Conservation (phyloP, 805 yeast genomes). For the Hanseniaspora hatyaiensis region DNA sequence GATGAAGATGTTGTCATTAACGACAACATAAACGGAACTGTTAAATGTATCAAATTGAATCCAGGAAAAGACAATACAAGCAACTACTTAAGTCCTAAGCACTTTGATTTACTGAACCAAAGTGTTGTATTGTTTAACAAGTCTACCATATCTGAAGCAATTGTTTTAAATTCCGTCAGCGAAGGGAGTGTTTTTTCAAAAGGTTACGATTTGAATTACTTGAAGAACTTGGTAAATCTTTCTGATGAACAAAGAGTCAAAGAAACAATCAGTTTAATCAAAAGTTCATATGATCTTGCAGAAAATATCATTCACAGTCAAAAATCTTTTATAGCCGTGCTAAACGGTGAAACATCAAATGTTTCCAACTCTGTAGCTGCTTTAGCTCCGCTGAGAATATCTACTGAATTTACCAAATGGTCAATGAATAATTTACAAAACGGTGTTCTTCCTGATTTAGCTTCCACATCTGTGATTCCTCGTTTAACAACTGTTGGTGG, state of each 20-base stretch:
- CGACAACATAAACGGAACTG: slow-evolving; percentile 2
- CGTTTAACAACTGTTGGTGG: slow-evolving; percentile 37
- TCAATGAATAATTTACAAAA: slow-evolving; percentile 98
- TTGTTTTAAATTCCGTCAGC: slow-evolving; percentile 4
- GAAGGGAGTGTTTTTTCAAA: slow-evolving; percentile 10
- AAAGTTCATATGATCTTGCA: slow-evolving; percentile 3
- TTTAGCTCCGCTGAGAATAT: slow-evolving; percentile 84
- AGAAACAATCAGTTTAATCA: not conserved
- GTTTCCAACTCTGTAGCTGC: slow-evolving; percentile 91
- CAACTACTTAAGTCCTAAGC: not conserved
- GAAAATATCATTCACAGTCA: slow-evolving; percentile 22
- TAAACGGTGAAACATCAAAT: slow-evolving; percentile 94
- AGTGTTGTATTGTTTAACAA: not conserved
- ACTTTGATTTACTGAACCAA: not conserved
- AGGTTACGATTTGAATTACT: not conserved
- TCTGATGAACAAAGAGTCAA: slow-evolving; percentile 1
- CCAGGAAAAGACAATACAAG: not conserved
- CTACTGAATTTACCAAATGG: slow-evolving; percentile 79
- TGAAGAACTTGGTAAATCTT: not conserved
- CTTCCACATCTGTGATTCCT: slow-evolving; percentile 80
- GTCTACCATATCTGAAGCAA: slow-evolving; percentile 3
- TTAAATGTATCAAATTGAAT: slow-evolving; percentile 2
- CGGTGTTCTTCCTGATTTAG: slow-evolving; percentile 94
- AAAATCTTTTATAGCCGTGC: slow-evolving; percentile 75
- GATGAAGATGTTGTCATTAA: not conserved